Evolutionary conservation across 768 basidiomycete species (phyloP).

Genomic region (Rhizopogon roseolus): DNA sequence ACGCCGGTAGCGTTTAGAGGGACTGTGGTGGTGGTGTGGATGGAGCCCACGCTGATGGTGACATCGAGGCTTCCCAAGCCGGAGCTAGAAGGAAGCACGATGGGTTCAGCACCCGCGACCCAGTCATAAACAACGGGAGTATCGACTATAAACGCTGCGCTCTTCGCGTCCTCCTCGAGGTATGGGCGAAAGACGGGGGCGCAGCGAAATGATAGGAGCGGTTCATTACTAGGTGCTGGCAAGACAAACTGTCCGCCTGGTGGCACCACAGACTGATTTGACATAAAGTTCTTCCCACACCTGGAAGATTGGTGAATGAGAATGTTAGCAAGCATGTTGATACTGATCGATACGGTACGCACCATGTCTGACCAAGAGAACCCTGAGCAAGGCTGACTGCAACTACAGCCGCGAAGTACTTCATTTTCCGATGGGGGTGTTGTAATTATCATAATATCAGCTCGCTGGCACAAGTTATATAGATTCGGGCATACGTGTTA

Average conservation of each 20-base stretch:
- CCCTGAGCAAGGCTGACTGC: conserved; percentile 5
- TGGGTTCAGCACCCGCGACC: conserved; percentile 29
- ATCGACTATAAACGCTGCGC: conserved; percentile 31
- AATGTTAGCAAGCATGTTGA: background rate
- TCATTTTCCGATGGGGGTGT: conserved; percentile 10
- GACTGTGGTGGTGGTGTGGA: conserved; percentile 21
- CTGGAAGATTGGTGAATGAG: conserved; percentile 17
- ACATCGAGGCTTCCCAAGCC: conserved; percentile 17
- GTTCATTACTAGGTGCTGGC: conserved; percentile 26
- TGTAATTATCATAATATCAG: background rate
- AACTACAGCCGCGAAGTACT: conserved; percentile 8
- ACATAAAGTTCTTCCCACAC: conserved; percentile 49
- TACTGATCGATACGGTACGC: background rate
- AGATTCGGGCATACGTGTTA: too few relatives aligned
- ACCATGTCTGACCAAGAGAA: conserved; percentile 23
- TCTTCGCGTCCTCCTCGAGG: conserved; percentile 33
- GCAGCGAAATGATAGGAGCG: conserved; percentile 43
- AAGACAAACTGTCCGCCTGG: conserved; percentile 43
- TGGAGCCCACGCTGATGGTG: conserved; percentile 24
- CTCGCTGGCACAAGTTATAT: background rate
- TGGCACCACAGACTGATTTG: conserved; percentile 34
- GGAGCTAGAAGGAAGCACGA: conserved; percentile 14
- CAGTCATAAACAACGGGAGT: conserved; percentile 30
- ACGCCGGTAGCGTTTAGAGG: conserved; percentile 33
- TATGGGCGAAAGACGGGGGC: conserved; percentile 44